Evolutionary conservation across 768 basidiomycete species (phyloP), one percentile per base, ranked within the genome.

Genomic region (Suillus brevipes): DNA sequence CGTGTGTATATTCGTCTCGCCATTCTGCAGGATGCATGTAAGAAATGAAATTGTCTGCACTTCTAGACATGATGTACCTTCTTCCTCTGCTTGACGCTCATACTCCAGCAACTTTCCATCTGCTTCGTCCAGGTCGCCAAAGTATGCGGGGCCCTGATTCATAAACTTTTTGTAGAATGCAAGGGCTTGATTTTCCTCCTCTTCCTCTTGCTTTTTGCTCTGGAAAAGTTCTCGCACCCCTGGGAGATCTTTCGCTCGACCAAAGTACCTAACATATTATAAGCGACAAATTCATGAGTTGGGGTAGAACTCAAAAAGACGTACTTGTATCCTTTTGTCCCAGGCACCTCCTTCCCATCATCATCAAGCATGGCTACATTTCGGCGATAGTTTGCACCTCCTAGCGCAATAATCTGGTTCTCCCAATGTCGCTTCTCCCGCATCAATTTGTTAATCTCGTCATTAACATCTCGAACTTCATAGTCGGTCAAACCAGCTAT

Each of bases 341-440:
- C 95, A 0, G 95, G 96, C 0, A 98, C 95, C 76, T 98, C 95
- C 76, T 91, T 92, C 13, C 97, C 96, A 70, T 97, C 95, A 65
- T 94, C 94, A 73, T 97, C 94, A 69, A 94, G 72, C 92, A 96
- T 96, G 59, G 94, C 89, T 14, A 95, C 92, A 73, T 95, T 97
- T 60, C 97, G 82, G 71, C 94, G 84, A 75, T 98, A 99, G 74
- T 98, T 99, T 25, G 96, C 97, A 67, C 97, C 97, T 55, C 96
- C 96, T 1, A 98, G 81, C 7, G 89, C 89, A n/a, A 98, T 90
- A 60, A 99, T 97, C 75, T 97, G 96, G 70, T 95, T 96, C 80
- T 99, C 97, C 94, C 95, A 99, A 77, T 98, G 96, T 50, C 91
- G 79, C 76, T 99, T 98, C 79, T 99, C 97, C 40, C 97, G 85